Evolutionary conservation across 2,329 filamentous ascomycete genomes (phyloP).

Genomic region (Tympanopsis confertula): DNA sequence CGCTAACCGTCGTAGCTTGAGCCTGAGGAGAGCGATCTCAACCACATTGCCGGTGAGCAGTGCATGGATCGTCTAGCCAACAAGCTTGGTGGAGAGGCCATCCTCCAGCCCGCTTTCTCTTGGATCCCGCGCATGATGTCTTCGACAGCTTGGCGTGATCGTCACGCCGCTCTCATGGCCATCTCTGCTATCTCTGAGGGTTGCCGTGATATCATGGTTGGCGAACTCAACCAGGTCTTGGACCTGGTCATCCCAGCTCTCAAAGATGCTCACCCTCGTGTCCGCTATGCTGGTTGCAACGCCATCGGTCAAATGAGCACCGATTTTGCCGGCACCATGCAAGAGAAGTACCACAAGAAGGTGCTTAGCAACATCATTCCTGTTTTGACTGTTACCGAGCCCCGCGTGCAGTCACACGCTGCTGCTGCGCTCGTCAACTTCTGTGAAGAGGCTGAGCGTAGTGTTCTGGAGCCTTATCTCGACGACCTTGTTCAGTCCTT

Average conservation of each 20-base stretch:
- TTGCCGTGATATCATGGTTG: slow-evolving; percentile 89
- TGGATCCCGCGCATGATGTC: slow-evolving; percentile 98
- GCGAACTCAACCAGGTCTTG: slow-evolving; percentile 84
- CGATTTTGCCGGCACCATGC: slow-evolving; percentile 96
- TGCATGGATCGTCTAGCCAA: slow-evolving; percentile 97
- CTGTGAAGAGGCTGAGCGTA: slow-evolving; percentile 94
- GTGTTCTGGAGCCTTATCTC: slow-evolving; percentile 81
- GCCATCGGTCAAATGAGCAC: slow-evolving; percentile 99
- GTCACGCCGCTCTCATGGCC: slow-evolving; percentile 94
- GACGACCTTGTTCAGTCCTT: slow-evolving; percentile 77
- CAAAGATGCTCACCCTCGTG: slow-evolving; percentile 79
- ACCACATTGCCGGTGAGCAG: slow-evolving; percentile 95
- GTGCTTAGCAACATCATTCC: slow-evolving; percentile 87
- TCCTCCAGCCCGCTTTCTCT: slow-evolving; percentile 84
- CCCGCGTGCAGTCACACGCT: slow-evolving; percentile 90
- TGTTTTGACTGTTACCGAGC: slow-evolving; percentile 78
- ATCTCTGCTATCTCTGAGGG: slow-evolving; percentile 98
- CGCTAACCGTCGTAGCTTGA: slow-evolving; percentile 54
- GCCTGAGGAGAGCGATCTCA: slow-evolving; percentile 88
- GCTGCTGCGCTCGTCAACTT: slow-evolving; percentile 98
- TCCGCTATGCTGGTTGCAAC: slow-evolving; percentile 95
- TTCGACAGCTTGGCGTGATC: slow-evolving; percentile 85
- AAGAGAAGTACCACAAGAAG: slow-evolving; percentile 81
- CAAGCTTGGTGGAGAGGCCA: slow-evolving; percentile 87
- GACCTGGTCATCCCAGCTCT: slow-evolving; percentile 89